Percentiles rank a stretch among this genome's conserved stretches.
Conservation (phyloP, 495 filamentous ascomycete genomes). For the Cercophora newfieldiana region DNA sequence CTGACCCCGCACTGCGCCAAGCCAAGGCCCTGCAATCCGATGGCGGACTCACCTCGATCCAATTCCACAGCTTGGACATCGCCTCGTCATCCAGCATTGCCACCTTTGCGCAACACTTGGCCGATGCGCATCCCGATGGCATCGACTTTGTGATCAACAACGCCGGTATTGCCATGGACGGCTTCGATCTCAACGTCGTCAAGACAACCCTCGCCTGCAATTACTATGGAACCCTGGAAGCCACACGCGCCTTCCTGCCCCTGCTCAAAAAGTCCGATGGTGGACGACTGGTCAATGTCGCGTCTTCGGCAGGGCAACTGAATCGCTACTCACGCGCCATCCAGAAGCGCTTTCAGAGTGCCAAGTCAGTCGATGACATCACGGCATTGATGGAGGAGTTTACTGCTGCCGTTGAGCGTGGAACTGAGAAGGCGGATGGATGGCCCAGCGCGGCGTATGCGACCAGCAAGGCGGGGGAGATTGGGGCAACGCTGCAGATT, state of each 20-base stretch:
- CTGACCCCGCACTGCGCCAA: constrained; percentile 4
- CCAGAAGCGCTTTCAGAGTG: background rate
- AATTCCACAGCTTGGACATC: constrained; percentile 14
- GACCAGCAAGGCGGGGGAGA: constrained; percentile 13
- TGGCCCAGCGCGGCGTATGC: constrained; percentile 47
- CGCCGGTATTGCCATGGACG: constrained; percentile 34
- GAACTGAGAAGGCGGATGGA: constrained; percentile 9
- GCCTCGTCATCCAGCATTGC: background rate
- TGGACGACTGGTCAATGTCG: constrained; percentile 6
- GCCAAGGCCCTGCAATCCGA: constrained; percentile 1
- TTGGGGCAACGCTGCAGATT: constrained; percentile 4
- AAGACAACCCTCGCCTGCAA: constrained; percentile 41
- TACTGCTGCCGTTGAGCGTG: background rate
- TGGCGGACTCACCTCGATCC: constrained; percentile 3
- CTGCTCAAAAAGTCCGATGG: background rate
- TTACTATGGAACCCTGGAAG: constrained; percentile 9
- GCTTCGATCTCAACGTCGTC: constrained; percentile 49
- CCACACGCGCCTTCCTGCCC: constrained; percentile 11
- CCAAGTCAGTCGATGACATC: constrained; percentile 4
- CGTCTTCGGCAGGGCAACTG: background rate
- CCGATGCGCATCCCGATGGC: constrained; percentile 3
- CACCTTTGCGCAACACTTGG: background rate
- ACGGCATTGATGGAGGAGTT: constrained; percentile 15
- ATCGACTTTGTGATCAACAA: constrained; percentile 18
- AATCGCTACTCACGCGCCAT: background rate